Evolutionary conservation across 2,329 filamentous ascomycete genomes (phyloP).

Genomic region (Tolypocladium guangdongense): DNA sequence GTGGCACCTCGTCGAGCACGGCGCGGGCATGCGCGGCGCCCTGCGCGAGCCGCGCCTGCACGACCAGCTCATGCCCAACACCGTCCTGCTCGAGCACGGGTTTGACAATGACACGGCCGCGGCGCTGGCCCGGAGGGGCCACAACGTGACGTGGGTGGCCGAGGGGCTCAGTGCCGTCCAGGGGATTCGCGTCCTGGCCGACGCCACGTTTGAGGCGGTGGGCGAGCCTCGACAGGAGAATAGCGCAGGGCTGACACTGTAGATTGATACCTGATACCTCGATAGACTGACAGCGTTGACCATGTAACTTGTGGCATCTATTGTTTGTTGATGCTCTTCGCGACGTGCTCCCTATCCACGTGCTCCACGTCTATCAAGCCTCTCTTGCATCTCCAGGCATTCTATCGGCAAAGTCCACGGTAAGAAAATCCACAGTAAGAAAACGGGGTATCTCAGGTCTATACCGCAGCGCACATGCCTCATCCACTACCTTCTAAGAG

Average conservation of each 20-base stretch:
- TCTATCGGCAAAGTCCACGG: not conserved
- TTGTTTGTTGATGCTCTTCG: not conserved
- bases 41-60: constrained; percentile 61
- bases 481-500: constrained; percentile 18
- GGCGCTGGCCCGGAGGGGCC: constrained; percentile 52
- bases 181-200: constrained; percentile 46
- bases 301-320: not conserved
- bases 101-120: constrained; percentile 56
- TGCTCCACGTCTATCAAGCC: not conserved
- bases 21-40: constrained; percentile 47
- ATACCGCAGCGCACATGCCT: constrained; percentile 12
- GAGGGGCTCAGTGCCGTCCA: constrained; percentile 60
- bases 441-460: constrained; percentile 26
- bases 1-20: constrained; percentile 59
- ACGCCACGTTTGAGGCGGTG: constrained; percentile 67
- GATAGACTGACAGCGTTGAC: not conserved
- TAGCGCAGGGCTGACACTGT: constrained; percentile 50
- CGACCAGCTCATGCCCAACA: constrained; percentile 70
- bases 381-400: not conserved
- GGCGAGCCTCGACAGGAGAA: constrained; percentile 65
- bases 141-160: constrained; percentile 60
- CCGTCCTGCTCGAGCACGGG: constrained; percentile 53
- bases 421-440: not conserved
- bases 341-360: not conserved
- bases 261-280: constrained; percentile 1